A percentile compares a stretch with the other conserved stretches of the same genome.
Conservation (phyloP, 768 basidiomycete genomes). For the Chalciporus sphaerocephalus region DNA sequence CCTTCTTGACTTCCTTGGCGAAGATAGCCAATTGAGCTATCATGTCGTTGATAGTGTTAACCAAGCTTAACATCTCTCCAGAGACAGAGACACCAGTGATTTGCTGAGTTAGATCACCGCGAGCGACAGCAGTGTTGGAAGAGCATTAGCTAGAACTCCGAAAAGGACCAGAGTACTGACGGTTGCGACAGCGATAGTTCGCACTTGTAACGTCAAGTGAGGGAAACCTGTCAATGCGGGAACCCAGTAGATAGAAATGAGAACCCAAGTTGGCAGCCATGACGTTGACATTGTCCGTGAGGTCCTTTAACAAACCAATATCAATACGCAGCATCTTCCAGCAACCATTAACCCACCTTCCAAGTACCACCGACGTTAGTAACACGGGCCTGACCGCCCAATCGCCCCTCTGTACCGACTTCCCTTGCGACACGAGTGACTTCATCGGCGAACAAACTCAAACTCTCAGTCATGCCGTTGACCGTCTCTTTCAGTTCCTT, state of each 20-base stretch:
- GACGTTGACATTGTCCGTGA: slow-evolving; percentile 93
- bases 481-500: slow-evolving; percentile 87
- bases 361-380: slow-evolving; percentile 94
- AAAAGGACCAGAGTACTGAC: slow-evolving; percentile 39
- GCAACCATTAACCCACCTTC: slow-evolving; percentile 48
- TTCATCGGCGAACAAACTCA: slow-evolving; percentile 83
- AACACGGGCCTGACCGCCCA: slow-evolving; percentile 93
- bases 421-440: slow-evolving; percentile 86
- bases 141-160: not conserved
- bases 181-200: slow-evolving; percentile 89
- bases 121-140: slow-evolving; percentile 79
- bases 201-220: slow-evolving; percentile 87
- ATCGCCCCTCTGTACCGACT: slow-evolving; percentile 92
- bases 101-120: slow-evolving; percentile 91
- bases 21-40: slow-evolving; percentile 66
- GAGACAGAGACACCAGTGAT: slow-evolving; percentile 89
- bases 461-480: slow-evolving; percentile 88
- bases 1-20: slow-evolving; percentile 84
- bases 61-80: slow-evolving; percentile 93
- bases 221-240: not conserved
- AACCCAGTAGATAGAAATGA: not conserved
- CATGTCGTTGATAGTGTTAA: slow-evolving; percentile 96
- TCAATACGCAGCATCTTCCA: not conserved
- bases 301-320: slow-evolving; percentile 42
- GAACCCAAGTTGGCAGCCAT: slow-evolving; percentile 85